Base-by-base conservation (phyloP, 495 filamentous ascomycete genomes). In the Viridothelium virens region DNA sequence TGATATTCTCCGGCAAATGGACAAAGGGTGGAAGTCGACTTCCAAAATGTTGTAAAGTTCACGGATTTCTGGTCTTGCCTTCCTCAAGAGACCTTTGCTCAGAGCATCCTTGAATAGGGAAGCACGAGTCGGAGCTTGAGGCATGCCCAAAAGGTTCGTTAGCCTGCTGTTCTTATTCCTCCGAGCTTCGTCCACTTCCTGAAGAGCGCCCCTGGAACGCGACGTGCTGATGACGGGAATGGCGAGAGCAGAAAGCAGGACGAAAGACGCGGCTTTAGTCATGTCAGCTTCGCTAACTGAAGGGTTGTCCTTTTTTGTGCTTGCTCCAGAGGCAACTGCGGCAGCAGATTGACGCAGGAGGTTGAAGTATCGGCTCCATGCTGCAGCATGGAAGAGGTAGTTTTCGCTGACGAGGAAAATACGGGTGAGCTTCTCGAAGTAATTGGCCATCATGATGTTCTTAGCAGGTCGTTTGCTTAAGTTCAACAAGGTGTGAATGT, bases 391-490 rank as follows among this genome's bases (percentile, higher is more conserved):
- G 88, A 98, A 98, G 37, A 98, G 86, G 74, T 97, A 97, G 80
- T 98, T 98, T 80, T 96, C 95, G 77, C 92, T 95, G 70, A 97
- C 95, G 47, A 98, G 85, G 83, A 98, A 98, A 75, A 98, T 98
- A 61, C 91, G 87, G 46, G 94, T 96, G 63, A 98, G 85, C 79
- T 97, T 96, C 83, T 98, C 95, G 79, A 97, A 98, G 85, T 98
- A 98, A 80, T 97, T 98, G 77, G 95, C 94, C 94, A 98, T 98
- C 92, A 97, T 97, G 69, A 96, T 84, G 77, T 97, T 96, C 87
- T 97, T 97, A n/a, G 94, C 89, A 47, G 92, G 92, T 62, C 93
- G 90, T 85, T 98, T 98, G 90, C 94, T 97, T 67, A 97, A 85
- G 83, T 87, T 97, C 69, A 98, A 85, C 66, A 98, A 86, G n/a